Conservation (phyloP, 371 early-diverging fungal species). For the Dichotomocladium elegans region DNA sequence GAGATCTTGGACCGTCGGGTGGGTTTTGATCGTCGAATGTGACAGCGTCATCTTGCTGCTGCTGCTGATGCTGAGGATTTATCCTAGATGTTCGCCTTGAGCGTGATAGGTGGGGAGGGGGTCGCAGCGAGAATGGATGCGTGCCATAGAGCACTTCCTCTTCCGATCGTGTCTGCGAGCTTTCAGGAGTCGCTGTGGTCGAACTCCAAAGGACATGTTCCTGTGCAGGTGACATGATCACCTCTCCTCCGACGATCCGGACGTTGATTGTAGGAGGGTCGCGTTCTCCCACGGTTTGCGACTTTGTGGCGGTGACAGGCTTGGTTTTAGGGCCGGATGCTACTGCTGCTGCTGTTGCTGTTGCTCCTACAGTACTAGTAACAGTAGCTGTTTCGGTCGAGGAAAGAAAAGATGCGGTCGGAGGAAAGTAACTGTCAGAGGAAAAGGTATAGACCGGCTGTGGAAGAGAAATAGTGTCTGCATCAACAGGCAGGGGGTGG, state of each 20-base stretch:
- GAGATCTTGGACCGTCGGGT: not conserved
- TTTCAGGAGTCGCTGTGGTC: constrained; percentile 3
- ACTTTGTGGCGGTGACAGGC: not conserved
- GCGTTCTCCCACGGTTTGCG: not conserved
- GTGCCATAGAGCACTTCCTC: constrained; percentile 1
- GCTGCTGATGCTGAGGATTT: constrained; percentile 4
- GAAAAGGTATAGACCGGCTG: constrained; percentile 8
- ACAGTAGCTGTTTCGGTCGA: too few relatives aligned
- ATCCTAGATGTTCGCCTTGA: constrained; percentile 24
- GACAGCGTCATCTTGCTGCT: not conserved
- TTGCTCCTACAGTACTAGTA: too few relatives aligned
- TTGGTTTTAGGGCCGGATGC: not conserved
- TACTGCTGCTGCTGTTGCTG: not conserved
- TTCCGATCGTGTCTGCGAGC: constrained; percentile 7
- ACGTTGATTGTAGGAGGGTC: constrained; percentile 18
- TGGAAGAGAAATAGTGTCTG: constrained; percentile 5
- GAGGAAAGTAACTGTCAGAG: constrained; percentile 11
- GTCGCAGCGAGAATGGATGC: constrained; percentile 27
- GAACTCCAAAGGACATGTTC: not conserved
- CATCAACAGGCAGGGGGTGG: not conserved
- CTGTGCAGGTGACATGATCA: constrained; percentile 13
- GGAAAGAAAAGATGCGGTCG: constrained; percentile 8
- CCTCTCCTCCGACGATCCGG: constrained; percentile 14
- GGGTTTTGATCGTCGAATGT: not conserved
- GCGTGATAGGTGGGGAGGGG: constrained; percentile 33